Evolutionary conservation across 2,329 filamentous ascomycete genomes (phyloP).

Genomic region (Eutypella sp.): DNA sequence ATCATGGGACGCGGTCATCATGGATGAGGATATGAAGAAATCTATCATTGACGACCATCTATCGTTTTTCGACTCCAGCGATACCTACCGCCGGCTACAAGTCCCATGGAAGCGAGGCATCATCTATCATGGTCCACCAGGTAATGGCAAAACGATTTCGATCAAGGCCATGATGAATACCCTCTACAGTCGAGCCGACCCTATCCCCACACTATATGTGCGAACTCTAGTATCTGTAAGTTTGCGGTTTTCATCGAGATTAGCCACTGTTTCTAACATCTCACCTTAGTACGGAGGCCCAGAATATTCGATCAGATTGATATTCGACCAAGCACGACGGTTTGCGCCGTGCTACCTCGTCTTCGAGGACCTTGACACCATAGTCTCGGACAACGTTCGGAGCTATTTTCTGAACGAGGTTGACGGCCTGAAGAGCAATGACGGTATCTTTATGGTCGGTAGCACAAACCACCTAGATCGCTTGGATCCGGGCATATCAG

Average conservation of each 20-base stretch:
- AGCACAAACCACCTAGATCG: conserved; percentile 62
- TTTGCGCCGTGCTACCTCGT: conserved; percentile 65
- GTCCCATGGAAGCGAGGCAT: conserved; percentile 69
- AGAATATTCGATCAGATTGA: conserved; percentile 46
- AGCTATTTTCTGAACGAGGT: conserved; percentile 71
- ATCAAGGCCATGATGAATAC: conserved; percentile 67
- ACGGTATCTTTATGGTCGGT: conserved; percentile 66
- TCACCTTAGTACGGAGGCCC: conserved; percentile 44
- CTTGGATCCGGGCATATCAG: conserved; percentile 60
- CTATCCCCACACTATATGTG: conserved; percentile 59
- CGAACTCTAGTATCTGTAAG: conserved; percentile 38
- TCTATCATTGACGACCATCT: conserved; percentile 58
- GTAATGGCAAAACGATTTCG: conserved; percentile 65
- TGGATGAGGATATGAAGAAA: conserved; percentile 61
- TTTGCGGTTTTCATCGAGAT: not conserved
- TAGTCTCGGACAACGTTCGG: conserved; percentile 55
- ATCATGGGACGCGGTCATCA: conserved; percentile 62
- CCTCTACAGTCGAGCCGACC: conserved; percentile 47
- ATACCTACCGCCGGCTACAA: conserved; percentile 54
- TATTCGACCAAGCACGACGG: conserved; percentile 56
- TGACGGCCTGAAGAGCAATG: conserved; percentile 63
- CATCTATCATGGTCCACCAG: conserved; percentile 61
- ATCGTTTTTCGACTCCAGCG: conserved; percentile 56
- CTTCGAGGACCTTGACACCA: conserved; percentile 67
- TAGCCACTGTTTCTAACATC: not conserved